Base-by-base conservation (phyloP, 2,329 filamentous ascomycete genomes). In the Aspergillus pseudoglaucus region DNA sequence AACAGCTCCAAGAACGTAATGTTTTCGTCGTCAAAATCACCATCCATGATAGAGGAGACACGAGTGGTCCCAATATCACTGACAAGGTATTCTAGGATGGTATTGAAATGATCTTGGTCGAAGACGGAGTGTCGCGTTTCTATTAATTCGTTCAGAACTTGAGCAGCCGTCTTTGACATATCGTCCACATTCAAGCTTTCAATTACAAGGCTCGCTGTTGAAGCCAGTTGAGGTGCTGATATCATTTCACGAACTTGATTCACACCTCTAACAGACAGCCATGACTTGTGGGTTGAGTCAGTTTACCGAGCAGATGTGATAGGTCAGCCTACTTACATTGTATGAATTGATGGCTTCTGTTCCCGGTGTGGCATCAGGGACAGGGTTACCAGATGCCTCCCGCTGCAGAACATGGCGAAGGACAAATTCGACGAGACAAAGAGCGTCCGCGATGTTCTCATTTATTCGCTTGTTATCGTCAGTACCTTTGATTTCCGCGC, bases 1-100 rank as follows among this genome's bases (percentile, higher is more conserved):
- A 72, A 48, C 17, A 72, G 65, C 23, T 72, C 68, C 47, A 72
- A 51, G 44, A 68, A 71, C 7, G 62, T 57, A 62, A 70, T 66
- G 25, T 62, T 61, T 4, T 71, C 68, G 8, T 61, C 54, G 20
- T 65, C 68, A 42, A 64, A 68, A 39, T 69, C 62, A 8, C 63
- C 66, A 14, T 66, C 60, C 20, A 65, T 53, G 4, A 71, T 53
- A 5, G 60, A 59, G 18, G 61, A 42, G 17, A 67, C 58, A 44
- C 66, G 64, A 8, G 58, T 48, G 27, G 64, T 59, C 4, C 68
- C 68, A 32, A 58, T 51, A 40, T 66, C 54, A 9, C 66, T 61
- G 18, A 65, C 57, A 23, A 70, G 58, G 45, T 65, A 68, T 4
- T 64, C 59, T 18, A 69, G 44, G 17, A 65, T 59, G 20, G 55